phyloP scores from a whole-genome alignment of 257 asterid genomes.

The Rauvolfia tetraphylla region DNA sequence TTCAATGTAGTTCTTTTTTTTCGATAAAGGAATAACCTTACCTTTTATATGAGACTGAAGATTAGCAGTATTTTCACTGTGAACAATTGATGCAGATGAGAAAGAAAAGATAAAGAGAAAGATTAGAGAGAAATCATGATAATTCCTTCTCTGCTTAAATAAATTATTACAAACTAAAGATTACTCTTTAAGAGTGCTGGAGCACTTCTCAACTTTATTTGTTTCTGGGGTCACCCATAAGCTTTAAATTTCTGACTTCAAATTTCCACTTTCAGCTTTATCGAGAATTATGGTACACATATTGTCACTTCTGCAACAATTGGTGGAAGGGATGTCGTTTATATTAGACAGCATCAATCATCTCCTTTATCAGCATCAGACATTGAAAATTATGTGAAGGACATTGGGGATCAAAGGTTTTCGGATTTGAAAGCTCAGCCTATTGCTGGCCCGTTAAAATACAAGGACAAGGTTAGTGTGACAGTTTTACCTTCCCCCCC shows the following conservation, averaged over 20 bases:
- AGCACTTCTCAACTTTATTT: neutral
- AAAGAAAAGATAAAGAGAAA: neutral
- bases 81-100: neutral
- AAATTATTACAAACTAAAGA: neutral
- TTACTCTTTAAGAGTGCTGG: neutral
- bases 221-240: neutral
- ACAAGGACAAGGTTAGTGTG: slow-evolving; percentile 93
- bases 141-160: neutral
- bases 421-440: slow-evolving; percentile 67
- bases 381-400: slow-evolving; percentile 79
- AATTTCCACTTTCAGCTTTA: slow-evolving; percentile 64
- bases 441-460: slow-evolving; percentile 70
- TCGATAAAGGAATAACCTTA: neutral
- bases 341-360: slow-evolving; percentile 82
- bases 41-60: neutral
- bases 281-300: slow-evolving; percentile 95
- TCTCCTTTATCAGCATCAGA: slow-evolving; percentile 76
- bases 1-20: neutral
- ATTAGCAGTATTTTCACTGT: neutral
- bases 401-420: slow-evolving; percentile 89
- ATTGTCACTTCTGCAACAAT: slow-evolving; percentile 89
- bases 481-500: neutral
- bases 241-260: slow-evolving; percentile 22
- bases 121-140: neutral
- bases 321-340: slow-evolving; percentile 95